Conservation (phyloP, 805 yeast genomes). For the Candida pini region DNA sequence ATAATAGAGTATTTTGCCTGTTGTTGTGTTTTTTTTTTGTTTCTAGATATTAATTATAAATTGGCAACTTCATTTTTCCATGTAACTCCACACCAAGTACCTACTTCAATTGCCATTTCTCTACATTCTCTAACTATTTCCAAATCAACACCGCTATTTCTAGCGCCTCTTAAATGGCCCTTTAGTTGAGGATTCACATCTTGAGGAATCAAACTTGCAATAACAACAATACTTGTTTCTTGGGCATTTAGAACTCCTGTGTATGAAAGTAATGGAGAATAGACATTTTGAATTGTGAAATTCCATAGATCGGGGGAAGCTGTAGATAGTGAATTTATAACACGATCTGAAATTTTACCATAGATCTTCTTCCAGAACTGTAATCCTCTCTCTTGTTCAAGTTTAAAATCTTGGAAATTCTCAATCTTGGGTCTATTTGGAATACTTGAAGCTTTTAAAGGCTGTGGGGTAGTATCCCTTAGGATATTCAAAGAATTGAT, state of each 20-base stretch:
- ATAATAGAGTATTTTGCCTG: too few relatives aligned
- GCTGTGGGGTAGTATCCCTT: conserved; percentile 57
- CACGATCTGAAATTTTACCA: conserved; percentile 65
- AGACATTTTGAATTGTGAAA: conserved; percentile 65
- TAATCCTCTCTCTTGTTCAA: conserved; percentile 41
- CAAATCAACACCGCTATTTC: conserved; percentile 65
- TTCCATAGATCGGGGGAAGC: conserved; percentile 87
- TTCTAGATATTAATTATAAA: too few relatives aligned
- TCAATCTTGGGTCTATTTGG: conserved; percentile 14
- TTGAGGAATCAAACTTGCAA: conserved; percentile 81
- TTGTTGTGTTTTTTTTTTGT: too few relatives aligned
- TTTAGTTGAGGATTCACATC: conserved; percentile 90
- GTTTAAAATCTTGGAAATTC: conserved; percentile 10
- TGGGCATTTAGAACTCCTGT: conserved; percentile 53
- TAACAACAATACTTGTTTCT: conserved; percentile 73
- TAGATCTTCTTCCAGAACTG: conserved; percentile 71
- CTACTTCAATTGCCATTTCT: conserved; percentile 53
- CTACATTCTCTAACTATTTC: conserved; percentile 61
- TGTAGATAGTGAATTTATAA: conserved; percentile 56
- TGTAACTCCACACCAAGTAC: conserved; percentile 67
- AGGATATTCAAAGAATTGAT: conserved; percentile 71
- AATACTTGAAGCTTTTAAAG: conserved; percentile 18
- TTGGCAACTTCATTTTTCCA: conserved; percentile 57
- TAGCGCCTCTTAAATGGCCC: conserved; percentile 85
- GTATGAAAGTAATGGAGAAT: conserved; percentile 70